Evolutionary conservation across 1,284 basidiomycete genomes (phyloP).

Genomic region (Marasmius sp.): DNA sequence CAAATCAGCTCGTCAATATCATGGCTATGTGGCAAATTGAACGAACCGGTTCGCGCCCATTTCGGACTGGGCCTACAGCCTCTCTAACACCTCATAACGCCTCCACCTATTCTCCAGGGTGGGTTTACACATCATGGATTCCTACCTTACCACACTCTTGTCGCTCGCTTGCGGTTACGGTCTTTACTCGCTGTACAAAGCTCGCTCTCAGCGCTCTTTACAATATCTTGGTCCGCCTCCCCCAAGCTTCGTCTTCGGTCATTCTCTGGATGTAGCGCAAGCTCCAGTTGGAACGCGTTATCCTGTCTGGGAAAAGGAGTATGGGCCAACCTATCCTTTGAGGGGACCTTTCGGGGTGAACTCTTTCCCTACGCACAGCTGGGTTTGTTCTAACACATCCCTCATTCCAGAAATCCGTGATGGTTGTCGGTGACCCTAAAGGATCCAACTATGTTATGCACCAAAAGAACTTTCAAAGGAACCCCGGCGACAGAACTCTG

Average conservation of each 20-base stretch:
- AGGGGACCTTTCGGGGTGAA: neutral
- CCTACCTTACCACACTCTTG: too few species aligned
- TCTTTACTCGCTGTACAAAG: neutral
- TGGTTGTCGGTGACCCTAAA: neutral
- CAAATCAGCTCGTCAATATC: too few species aligned
- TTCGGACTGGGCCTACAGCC: too few species aligned
- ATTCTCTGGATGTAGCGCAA: neutral
- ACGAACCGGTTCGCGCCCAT: too few species aligned
- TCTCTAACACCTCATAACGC: too few species aligned
- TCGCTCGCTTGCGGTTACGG: too few species aligned
- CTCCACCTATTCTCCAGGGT: too few species aligned
- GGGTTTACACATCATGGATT: too few species aligned
- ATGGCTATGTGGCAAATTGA: too few species aligned
- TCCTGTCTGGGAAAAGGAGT: neutral
- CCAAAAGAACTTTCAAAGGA: neutral
- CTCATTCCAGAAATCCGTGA: neutral
- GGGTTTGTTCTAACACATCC: neutral
- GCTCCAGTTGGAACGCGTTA: neutral
- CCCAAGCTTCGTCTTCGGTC: neutral
- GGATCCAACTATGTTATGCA: neutral
- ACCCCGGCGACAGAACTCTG: neutral
- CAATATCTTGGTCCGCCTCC: neutral
- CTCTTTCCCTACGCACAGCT: neutral
- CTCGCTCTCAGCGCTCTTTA: neutral
- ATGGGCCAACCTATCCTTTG: neutral